These are phyloP conservation scores for Cardamine resedifolia DNA, from an alignment of 345 rosid genomes.

Conservation along the genomic window DNA sequence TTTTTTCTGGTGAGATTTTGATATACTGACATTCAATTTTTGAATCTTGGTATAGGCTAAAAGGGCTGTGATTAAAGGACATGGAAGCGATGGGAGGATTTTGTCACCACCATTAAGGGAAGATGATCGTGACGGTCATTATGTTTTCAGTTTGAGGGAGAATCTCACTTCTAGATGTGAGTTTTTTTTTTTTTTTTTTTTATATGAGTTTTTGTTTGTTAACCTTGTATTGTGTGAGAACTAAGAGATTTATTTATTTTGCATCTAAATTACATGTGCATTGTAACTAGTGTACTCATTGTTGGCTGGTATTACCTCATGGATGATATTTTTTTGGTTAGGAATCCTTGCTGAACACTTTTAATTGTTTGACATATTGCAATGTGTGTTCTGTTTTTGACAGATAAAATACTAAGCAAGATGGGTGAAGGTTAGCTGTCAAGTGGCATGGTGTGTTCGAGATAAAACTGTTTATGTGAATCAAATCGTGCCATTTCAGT, in stretches of 20 bases:
- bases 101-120: constrained; percentile 60
- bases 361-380: background rate
- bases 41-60: constrained; percentile 41
- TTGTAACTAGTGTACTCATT: background rate
- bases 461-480: constrained; percentile 53
- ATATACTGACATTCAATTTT: constrained; percentile 32
- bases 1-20: background rate
- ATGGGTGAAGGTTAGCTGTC: constrained; percentile 91
- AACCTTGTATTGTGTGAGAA: background rate
- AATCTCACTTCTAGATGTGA: constrained; percentile 79
- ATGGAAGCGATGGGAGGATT: constrained; percentile 38
- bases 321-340: background rate
- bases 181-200: constrained; percentile 2
- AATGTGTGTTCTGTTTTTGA: constrained; percentile 5
- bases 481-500: constrained; percentile 63
- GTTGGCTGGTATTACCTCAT: background rate
- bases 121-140: constrained; percentile 78
- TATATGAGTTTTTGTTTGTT: background rate
- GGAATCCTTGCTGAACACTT: background rate
- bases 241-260: background rate
- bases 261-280: background rate
- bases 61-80: constrained; percentile 37
- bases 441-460: constrained; percentile 55
- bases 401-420: constrained; percentile 75
- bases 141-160: constrained; percentile 59